Evolutionary conservation across 805 yeast genomes (phyloP).

Genomic region (Wickerhamiella sorbophila): DNA sequence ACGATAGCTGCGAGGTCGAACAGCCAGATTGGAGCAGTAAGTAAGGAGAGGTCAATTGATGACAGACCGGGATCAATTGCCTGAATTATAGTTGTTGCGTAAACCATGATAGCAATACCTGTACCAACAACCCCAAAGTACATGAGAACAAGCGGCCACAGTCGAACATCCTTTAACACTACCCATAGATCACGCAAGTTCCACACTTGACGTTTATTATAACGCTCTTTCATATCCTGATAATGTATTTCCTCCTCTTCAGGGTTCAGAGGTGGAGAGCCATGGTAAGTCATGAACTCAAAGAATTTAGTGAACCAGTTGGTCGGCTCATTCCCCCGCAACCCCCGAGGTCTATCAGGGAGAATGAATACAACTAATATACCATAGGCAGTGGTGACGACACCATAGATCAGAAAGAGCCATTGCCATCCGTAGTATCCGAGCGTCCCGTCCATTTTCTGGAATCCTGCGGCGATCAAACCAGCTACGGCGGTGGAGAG

Average conservation of each 20-base stretch:
- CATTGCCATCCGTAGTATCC: slow-evolving; percentile 79
- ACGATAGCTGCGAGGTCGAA: slow-evolving; percentile 68
- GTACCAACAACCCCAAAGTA: slow-evolving; percentile 87
- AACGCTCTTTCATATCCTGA: slow-evolving; percentile 43
- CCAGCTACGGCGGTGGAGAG: slow-evolving; percentile 85
- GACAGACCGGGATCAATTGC: slow-evolving; percentile 47
- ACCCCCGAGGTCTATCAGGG: slow-evolving; percentile 54
- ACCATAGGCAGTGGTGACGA: slow-evolving; percentile 50
- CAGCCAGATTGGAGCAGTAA: slow-evolving; percentile 84
- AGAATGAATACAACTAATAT: slow-evolving; percentile 63
- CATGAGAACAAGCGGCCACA: slow-evolving; percentile 76
- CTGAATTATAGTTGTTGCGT: slow-evolving; percentile 63
- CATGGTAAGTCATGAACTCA: background rate
- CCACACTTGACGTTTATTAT: slow-evolving; percentile 36
- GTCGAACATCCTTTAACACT: slow-evolving; percentile 46
- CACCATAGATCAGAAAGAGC: slow-evolving; percentile 69
- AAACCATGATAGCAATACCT: slow-evolving; percentile 77
- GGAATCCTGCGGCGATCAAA: slow-evolving; percentile 76
- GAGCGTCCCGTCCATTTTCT: slow-evolving; percentile 54
- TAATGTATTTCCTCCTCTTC: slow-evolving; percentile 44
- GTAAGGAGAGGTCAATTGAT: slow-evolving; percentile 54
- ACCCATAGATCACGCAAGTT: slow-evolving; percentile 39
- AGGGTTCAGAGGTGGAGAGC: slow-evolving; percentile 27
- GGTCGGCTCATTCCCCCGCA: slow-evolving; percentile 3
- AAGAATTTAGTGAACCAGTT: slow-evolving; percentile 6